Conservation (phyloP, 805 yeast genomes). For the Wickerhamiella azyma region DNA sequence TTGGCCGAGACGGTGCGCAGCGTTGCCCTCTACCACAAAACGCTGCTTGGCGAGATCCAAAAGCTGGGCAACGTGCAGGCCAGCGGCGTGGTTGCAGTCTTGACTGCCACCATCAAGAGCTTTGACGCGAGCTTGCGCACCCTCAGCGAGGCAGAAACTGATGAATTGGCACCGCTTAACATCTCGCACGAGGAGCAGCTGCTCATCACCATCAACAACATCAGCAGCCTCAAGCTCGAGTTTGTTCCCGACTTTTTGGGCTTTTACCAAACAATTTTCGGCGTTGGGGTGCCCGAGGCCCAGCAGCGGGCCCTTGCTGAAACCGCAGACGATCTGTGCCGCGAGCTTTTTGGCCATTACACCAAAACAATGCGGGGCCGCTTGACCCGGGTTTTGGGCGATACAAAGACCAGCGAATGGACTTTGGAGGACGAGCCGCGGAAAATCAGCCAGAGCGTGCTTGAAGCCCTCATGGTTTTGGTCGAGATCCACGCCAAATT, state of each 20-base stretch:
- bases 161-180: constrained; percentile 30
- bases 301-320: neutral
- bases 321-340: constrained; percentile 33
- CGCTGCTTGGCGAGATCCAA: constrained; percentile 13
- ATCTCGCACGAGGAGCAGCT: constrained; percentile 38
- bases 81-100: neutral
- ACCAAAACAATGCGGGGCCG: constrained; percentile 34
- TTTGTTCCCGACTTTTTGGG: constrained; percentile 33
- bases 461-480: constrained; percentile 35
- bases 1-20: constrained; percentile 24
- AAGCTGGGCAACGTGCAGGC: neutral
- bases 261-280: constrained; percentile 10
- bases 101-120: constrained; percentile 1
- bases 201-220: constrained; percentile 39
- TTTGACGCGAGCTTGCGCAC: neutral
- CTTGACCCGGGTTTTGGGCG: constrained; percentile 29
- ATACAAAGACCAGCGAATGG: constrained; percentile 15
- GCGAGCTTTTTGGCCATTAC: constrained; percentile 33
- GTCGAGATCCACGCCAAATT: constrained; percentile 42
- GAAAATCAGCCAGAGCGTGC: constrained; percentile 31
- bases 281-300: neutral
- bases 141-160: constrained; percentile 1
- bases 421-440: constrained; percentile 30
- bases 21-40: constrained; percentile 28
- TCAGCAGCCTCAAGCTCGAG: constrained; percentile 33